These are phyloP conservation scores for Nitzschia sp. DNA, from an alignment of 108 stramenopile species.

Conservation along the genomic window DNA sequence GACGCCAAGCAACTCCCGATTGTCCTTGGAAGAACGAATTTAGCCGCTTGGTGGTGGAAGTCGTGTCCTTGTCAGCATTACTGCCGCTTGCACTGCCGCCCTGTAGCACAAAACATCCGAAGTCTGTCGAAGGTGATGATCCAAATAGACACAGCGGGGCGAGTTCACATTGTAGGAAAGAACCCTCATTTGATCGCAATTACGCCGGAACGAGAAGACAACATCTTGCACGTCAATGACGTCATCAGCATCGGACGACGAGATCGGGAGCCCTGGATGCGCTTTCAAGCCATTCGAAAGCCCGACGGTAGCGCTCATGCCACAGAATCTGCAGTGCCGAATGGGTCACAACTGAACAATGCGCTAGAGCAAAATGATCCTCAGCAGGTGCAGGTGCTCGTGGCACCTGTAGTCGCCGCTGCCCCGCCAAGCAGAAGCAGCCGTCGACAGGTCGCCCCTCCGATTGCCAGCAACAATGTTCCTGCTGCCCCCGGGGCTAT, in stretches of 20 bases:
- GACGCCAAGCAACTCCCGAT: constrained; percentile 33
- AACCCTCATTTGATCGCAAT: constrained; percentile 15
- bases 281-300: constrained; percentile 23
- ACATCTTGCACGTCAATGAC: constrained; percentile 15
- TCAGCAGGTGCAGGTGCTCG: neutral
- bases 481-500: too few species aligned
- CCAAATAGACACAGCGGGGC: constrained; percentile 33
- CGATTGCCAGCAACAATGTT: neutral
- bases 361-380: neutral
- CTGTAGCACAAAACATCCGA: constrained; percentile 38
- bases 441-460: neutral
- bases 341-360: neutral
- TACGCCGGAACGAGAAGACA: neutral
- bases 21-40: constrained; percentile 30
- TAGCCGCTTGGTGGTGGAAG: constrained; percentile 47
- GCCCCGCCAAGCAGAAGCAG: neutral
- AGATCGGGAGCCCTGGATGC: constrained; percentile 43
- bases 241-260: constrained; percentile 38
- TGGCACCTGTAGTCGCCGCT: neutral
- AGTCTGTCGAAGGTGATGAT: constrained; percentile 39
- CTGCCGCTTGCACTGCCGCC: constrained; percentile 40
- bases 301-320: neutral
- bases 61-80: constrained; percentile 42
- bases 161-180: constrained; percentile 20
- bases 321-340: neutral